Percentiles rank a stretch among this genome's conserved stretches.
Evolutionary conservation across 2,329 filamentous ascomycete genomes (phyloP).

Genomic region (Aureobasidium sp.): DNA sequence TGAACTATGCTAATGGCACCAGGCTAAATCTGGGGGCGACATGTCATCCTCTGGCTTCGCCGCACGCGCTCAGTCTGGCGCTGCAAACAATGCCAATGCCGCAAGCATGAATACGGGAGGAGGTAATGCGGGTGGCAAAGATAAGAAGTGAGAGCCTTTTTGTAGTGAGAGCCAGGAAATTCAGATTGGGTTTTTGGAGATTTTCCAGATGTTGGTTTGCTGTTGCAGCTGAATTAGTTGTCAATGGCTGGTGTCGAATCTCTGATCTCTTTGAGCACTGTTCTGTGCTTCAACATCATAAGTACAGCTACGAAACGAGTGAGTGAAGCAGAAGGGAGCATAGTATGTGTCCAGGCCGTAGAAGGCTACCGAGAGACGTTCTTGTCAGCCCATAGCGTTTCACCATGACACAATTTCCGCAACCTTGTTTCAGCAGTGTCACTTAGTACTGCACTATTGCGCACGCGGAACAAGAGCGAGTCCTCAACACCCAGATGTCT

Average conservation of each 20-base stretch:
- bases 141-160: not conserved
- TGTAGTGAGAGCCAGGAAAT: not conserved
- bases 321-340: no score
- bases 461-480: no score
- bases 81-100: not conserved
- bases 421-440: no score
- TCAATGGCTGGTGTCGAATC: not conserved
- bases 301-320: no score
- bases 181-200: not conserved
- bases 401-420: not conserved
- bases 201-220: not conserved
- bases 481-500: no score
- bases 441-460: no score
- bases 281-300: no score
- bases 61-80: not conserved
- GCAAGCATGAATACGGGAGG: not conserved
- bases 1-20: not conserved
- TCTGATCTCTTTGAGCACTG: not conserved
- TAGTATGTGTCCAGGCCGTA: not conserved
- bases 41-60: not conserved
- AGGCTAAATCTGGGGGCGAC: not conserved
- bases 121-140: not conserved
- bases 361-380: not conserved
- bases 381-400: not conserved
- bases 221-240: not conserved